Percentiles rank a stretch among this genome's conserved stretches.
Conservation (phyloP, 192 early-diverging fungal species). For the Podila minutissima region DNA sequence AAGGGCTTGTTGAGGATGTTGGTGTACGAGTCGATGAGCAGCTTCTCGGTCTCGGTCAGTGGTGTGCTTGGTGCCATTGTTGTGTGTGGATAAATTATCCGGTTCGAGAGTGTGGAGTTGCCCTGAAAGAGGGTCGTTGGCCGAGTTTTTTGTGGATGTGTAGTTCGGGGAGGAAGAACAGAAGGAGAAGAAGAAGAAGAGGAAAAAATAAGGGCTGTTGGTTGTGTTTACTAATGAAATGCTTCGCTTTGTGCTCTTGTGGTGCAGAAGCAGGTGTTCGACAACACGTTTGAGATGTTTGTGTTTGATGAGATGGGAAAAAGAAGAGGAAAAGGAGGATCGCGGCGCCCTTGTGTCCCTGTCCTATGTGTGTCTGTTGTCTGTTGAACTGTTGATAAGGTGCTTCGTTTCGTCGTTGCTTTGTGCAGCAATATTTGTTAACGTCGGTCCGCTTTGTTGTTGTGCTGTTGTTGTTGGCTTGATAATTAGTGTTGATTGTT, state of each 20-base stretch:
- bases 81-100: neutral
- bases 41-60: conserved; percentile 41
- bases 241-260: neutral
- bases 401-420: too few species aligned
- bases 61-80: conserved; percentile 8
- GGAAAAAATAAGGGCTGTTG: neutral
- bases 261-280: neutral
- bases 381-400: too few species aligned
- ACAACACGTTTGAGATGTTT: neutral
- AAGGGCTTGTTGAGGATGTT: conserved; percentile 46
- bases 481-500: too few species aligned
- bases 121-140: neutral
- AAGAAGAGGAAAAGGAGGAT: neutral
- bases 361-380: too few species aligned
- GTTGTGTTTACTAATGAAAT: neutral
- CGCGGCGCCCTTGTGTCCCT: too few species aligned
- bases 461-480: too few species aligned
- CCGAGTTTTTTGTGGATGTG: neutral
- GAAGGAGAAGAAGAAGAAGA: too few species aligned
- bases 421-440: too few species aligned
- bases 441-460: too few species aligned
- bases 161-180: too few species aligned
- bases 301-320: neutral
- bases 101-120: neutral
- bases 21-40: conserved; percentile 45